Conservation (phyloP, 2,329 filamentous ascomycete genomes). For the Exserohilum rostratum region DNA sequence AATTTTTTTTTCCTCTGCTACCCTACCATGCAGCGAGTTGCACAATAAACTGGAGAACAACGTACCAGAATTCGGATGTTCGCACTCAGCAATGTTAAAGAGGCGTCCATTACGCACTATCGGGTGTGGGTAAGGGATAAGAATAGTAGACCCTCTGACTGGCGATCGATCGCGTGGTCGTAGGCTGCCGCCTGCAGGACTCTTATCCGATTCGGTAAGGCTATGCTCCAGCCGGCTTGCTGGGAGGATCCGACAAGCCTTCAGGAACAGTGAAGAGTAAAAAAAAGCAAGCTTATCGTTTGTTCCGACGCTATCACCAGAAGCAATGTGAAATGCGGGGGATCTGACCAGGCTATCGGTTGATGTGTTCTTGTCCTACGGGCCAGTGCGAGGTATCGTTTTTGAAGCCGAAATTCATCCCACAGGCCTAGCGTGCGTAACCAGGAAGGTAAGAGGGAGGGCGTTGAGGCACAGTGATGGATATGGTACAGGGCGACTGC, state of each 20-base stretch:
- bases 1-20: constrained; percentile 20
- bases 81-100: constrained; percentile 55
- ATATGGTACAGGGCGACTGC: constrained; percentile 15
- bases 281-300: constrained; percentile 42
- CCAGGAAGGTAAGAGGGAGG: neutral
- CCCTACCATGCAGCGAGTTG: constrained; percentile 26
- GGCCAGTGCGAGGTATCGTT: constrained; percentile 52
- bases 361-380: constrained; percentile 55
- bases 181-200: constrained; percentile 37
- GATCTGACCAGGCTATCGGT: constrained; percentile 37
- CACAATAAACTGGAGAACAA: constrained; percentile 32
- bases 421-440: constrained; percentile 20
- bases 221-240: constrained; percentile 36
- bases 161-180: constrained; percentile 37
- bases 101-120: constrained; percentile 51
- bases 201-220: constrained; percentile 27
- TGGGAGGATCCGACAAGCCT: constrained; percentile 24
- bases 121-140: constrained; percentile 28
- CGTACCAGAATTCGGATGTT: constrained; percentile 58
- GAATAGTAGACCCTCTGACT: constrained; percentile 33
- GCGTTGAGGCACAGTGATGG: constrained; percentile 7
- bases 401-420: constrained; percentile 52
- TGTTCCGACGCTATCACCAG: constrained; percentile 18
- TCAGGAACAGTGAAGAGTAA: constrained; percentile 24
- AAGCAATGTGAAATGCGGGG: constrained; percentile 38